Conservation (phyloP, 2,329 filamentous ascomycete genomes). For the Diaporthe longicolla region DNA sequence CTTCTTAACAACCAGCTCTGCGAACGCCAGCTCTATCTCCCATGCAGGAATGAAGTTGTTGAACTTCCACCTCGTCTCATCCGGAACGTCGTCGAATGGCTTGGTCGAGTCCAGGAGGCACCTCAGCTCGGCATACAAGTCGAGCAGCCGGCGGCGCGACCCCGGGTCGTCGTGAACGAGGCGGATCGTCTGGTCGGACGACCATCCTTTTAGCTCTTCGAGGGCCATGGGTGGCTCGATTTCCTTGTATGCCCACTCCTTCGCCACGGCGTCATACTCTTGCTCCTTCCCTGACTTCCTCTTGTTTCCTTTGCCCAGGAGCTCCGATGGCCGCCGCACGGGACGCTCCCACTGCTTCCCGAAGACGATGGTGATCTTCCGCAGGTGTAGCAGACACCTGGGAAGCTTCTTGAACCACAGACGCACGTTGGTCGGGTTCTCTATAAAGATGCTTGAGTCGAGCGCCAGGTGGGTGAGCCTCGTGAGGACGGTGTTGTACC, state of each 20-base stretch:
- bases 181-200: conserved; percentile 1
- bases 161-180: conserved; percentile 9
- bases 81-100: conserved; percentile 16
- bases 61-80: conserved; percentile 24
- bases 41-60: conserved; percentile 18
- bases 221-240: conserved; percentile 23
- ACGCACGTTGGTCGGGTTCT: conserved; percentile 23
- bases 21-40: conserved; percentile 24
- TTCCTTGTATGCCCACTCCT: conserved; percentile 16
- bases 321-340: not conserved
- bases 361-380: conserved; percentile 21
- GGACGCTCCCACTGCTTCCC: conserved; percentile 19
- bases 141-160: conserved; percentile 18
- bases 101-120: conserved; percentile 24
- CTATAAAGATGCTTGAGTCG: conserved; percentile 16
- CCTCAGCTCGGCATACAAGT: conserved; percentile 20
- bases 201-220: conserved; percentile 12
- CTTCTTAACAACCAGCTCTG: conserved; percentile 21
- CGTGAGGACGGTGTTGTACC: conserved; percentile 7
- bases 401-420: conserved; percentile 25
- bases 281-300: not conserved
- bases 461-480: conserved; percentile 12
- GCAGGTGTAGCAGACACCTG: conserved; percentile 1
- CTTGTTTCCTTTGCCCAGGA: conserved; percentile 1
- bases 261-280: conserved; percentile 1